A percentile compares a stretch with the other conserved stretches of the same genome.
Conservation (phyloP, 2,329 filamentous ascomycete species). For the Botrytis pseudocinerea region DNA sequence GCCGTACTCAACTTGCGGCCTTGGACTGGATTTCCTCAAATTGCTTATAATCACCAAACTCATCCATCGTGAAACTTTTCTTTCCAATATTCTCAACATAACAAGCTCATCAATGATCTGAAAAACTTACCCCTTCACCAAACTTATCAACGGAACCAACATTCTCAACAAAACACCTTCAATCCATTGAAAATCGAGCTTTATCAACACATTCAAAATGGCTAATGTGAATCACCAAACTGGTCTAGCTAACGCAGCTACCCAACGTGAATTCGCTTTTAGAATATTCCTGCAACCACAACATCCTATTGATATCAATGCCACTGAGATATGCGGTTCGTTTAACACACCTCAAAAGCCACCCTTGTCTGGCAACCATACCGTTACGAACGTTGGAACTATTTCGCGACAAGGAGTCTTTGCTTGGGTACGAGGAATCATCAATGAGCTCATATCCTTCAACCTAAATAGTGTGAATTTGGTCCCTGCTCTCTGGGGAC, state of each 20-base stretch:
- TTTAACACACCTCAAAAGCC: neutral
- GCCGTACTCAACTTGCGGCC: neutral
- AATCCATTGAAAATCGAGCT: neutral
- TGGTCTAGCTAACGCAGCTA: neutral
- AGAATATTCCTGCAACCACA: neutral
- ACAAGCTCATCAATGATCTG: neutral
- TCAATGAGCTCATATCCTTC: neutral
- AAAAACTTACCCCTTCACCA: neutral
- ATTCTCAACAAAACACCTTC: neutral
- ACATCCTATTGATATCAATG: neutral
- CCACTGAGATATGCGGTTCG: neutral
- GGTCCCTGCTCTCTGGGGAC: neutral
- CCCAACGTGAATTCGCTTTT: neutral
- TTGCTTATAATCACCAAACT: neutral
- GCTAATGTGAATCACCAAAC: neutral
- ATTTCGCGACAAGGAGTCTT: neutral
- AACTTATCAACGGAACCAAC: neutral
- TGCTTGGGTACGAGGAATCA: neutral
- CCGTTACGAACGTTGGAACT: neutral
- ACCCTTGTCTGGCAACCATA: neutral
- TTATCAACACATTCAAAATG: neutral
- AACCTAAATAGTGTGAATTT: neutral
- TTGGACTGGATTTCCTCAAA: no score
- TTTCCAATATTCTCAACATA: neutral
- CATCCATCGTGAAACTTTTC: neutral